A percentile compares a stretch with the other conserved stretches of the same genome.
Conservation (phyloP, 192 early-diverging fungal genomes). For the Umbelopsis ramanniana region DNA sequence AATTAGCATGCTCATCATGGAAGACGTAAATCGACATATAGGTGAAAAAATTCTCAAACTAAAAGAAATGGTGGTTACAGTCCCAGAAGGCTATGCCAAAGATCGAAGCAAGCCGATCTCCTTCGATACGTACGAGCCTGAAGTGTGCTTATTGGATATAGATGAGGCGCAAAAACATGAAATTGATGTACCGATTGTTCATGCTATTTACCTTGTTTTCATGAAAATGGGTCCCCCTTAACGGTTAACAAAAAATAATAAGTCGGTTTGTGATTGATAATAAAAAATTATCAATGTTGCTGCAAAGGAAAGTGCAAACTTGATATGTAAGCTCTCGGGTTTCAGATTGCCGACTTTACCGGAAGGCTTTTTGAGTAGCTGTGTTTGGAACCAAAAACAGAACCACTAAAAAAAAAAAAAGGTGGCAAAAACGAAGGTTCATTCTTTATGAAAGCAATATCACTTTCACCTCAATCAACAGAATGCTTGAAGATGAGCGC, state of each 20-base stretch:
- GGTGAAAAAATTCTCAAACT: conserved; percentile 54
- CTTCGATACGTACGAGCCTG: conserved; percentile 40
- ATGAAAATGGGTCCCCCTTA: background rate
- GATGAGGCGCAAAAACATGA: conserved; percentile 27
- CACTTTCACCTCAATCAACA: too few species aligned
- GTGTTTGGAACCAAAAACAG: too few species aligned
- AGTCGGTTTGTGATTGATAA: background rate
- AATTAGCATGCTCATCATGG: conserved; percentile 72
- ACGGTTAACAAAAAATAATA: background rate
- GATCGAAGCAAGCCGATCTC: conserved; percentile 47
- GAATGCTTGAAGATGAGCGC: too few species aligned
- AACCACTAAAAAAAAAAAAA: too few species aligned
- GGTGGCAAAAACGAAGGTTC: too few species aligned
- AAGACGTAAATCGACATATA: conserved; percentile 70
- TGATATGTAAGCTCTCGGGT: background rate
- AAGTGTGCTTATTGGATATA: conserved; percentile 44
- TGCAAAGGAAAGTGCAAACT: background rate
- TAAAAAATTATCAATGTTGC: background rate
- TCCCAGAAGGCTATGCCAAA: conserved; percentile 69
- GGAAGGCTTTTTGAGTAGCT: background rate
- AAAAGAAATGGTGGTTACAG: conserved; percentile 68
- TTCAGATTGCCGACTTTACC: background rate
- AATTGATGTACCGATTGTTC: conserved; percentile 56
- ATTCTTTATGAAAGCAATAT: too few species aligned
- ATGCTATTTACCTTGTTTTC: conserved; percentile 52